Evolutionary conservation across 2,329 filamentous ascomycete genomes (phyloP).

Genomic region (Fusarium guadeloupense): DNA sequence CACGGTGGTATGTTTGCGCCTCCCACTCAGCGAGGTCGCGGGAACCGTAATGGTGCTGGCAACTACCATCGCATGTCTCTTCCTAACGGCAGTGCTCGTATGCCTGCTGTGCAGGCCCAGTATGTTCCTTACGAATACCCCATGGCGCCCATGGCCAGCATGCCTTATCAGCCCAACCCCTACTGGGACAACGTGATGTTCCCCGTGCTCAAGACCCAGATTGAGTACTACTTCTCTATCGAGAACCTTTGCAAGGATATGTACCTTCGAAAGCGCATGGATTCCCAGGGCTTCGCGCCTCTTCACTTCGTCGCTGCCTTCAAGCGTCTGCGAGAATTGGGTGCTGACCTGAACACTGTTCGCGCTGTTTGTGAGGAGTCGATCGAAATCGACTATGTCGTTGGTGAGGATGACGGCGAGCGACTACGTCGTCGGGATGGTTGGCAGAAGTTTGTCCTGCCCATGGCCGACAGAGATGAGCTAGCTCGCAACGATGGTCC

Average conservation of each 20-base stretch:
- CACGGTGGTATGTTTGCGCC: constrained; percentile 50
- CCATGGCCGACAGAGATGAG: constrained; percentile 74
- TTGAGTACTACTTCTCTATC: constrained; percentile 97
- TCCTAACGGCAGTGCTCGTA: constrained; percentile 49
- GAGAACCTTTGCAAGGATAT: constrained; percentile 95
- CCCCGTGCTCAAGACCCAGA: constrained; percentile 58
- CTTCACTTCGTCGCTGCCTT: constrained; percentile 84
- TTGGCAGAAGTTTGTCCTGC: constrained; percentile 84
- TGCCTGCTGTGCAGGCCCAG: constrained; percentile 51
- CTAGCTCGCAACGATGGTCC: constrained; percentile 78
- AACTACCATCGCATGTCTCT: constrained; percentile 54
- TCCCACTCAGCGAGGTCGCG: constrained; percentile 48
- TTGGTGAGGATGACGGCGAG: constrained; percentile 80
- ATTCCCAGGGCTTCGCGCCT: constrained; percentile 90
- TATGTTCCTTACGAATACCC: constrained; percentile 52
- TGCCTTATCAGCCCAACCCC: constrained; percentile 50
- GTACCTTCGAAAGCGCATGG: constrained; percentile 90
- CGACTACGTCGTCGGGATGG: constrained; percentile 77
- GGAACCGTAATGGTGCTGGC: constrained; percentile 47
- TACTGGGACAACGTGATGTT: constrained; percentile 64
- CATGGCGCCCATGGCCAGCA: constrained; percentile 51
- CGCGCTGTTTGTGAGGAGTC: constrained; percentile 80
- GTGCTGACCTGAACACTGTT: constrained; percentile 73
- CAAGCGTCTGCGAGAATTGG: constrained; percentile 68
- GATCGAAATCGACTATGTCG: constrained; percentile 75